Percentiles rank a stretch among this genome's conserved stretches.
Conservation (phyloP, 768 basidiomycete genomes). For the Calocera viscosa region DNA sequence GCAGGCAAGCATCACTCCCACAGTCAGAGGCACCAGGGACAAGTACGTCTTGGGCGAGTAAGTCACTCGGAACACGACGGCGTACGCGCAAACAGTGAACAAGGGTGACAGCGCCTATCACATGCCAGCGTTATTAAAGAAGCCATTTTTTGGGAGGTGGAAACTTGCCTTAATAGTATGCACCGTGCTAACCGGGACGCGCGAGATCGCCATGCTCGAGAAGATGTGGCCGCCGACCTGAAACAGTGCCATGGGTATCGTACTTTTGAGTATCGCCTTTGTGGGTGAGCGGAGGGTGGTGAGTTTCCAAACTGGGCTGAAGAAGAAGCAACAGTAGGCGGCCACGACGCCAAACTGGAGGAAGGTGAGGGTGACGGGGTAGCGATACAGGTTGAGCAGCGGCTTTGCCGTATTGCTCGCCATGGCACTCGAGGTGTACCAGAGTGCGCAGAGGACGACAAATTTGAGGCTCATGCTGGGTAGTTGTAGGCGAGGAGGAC, state of each 20-base stretch:
- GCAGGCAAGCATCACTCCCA: slow-evolving; percentile 96
- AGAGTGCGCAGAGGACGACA: slow-evolving; percentile 69
- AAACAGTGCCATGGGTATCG: slow-evolving; percentile 91
- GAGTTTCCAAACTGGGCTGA: slow-evolving; percentile 59
- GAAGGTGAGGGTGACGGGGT: slow-evolving; percentile 93
- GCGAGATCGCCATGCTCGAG: slow-evolving; percentile 90
- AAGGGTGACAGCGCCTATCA: slow-evolving; percentile 84
- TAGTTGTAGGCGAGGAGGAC: neutral
- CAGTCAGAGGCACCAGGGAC: slow-evolving; percentile 83
- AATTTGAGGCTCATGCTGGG: slow-evolving; percentile 32
- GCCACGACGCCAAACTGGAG: slow-evolving; percentile 95
- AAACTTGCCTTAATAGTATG: slow-evolving; percentile 90
- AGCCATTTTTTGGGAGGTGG: neutral
- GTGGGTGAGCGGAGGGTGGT: slow-evolving; percentile 60
- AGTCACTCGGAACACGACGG: slow-evolving; percentile 80
- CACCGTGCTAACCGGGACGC: slow-evolving; percentile 93
- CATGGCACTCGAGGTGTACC: slow-evolving; percentile 88
- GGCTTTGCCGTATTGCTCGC: slow-evolving; percentile 95
- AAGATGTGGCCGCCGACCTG: slow-evolving; percentile 98
- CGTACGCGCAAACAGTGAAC: slow-evolving; percentile 94
- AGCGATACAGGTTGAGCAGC: slow-evolving; percentile 83
- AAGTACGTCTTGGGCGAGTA: slow-evolving; percentile 86
- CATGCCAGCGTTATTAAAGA: slow-evolving; percentile 11
- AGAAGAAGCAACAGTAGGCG: slow-evolving; percentile 69
- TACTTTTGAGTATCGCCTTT: slow-evolving; percentile 56